These are phyloP conservation scores for Allomyces macrogynus DNA, from an alignment of 192 early-diverging fungal species.

Conservation along the genomic window DNA sequence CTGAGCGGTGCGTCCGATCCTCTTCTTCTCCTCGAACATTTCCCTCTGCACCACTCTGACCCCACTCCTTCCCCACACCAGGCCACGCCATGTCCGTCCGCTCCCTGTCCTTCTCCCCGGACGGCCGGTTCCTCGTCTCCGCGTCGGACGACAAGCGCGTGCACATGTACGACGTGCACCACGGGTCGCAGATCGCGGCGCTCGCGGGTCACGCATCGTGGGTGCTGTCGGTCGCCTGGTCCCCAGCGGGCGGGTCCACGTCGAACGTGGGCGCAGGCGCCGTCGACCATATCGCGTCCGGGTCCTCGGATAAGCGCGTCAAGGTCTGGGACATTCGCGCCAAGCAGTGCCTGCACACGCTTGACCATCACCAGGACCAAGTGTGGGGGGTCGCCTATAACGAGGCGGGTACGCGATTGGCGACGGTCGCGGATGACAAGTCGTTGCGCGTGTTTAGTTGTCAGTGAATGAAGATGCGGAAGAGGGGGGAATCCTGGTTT, in stretches of 20 bases:
- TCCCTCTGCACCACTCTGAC: not conserved
- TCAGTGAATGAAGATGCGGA: not conserved
- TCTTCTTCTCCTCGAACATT: too few species aligned
- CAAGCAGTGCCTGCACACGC: conserved; percentile 51
- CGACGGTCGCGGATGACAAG: conserved; percentile 50
- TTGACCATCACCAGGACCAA: conserved; percentile 57
- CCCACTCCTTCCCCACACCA: conserved; percentile 6
- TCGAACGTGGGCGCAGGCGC: conserved; percentile 23
- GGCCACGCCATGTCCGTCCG: conserved; percentile 61
- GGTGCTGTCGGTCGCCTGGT: conserved; percentile 44
- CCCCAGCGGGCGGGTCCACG: not conserved
- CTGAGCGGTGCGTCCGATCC: conserved; percentile 17
- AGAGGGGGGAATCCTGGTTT: too few species aligned
- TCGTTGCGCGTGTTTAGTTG: conserved; percentile 21
- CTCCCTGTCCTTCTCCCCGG: conserved; percentile 49
- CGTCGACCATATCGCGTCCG: conserved; percentile 40
- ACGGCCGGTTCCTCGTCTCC: conserved; percentile 41
- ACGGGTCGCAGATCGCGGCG: conserved; percentile 52
- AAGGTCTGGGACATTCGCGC: conserved; percentile 66
- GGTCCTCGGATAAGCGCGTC: conserved; percentile 53
- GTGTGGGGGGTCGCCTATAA: conserved; percentile 71
- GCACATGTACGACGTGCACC: conserved; percentile 49
- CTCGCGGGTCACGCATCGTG: conserved; percentile 63
- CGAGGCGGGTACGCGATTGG: conserved; percentile 49
- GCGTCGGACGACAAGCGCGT: conserved; percentile 72